Base-by-base conservation (phyloP, 108 stramenopile species). In the Conticribra weissflogii region DNA sequence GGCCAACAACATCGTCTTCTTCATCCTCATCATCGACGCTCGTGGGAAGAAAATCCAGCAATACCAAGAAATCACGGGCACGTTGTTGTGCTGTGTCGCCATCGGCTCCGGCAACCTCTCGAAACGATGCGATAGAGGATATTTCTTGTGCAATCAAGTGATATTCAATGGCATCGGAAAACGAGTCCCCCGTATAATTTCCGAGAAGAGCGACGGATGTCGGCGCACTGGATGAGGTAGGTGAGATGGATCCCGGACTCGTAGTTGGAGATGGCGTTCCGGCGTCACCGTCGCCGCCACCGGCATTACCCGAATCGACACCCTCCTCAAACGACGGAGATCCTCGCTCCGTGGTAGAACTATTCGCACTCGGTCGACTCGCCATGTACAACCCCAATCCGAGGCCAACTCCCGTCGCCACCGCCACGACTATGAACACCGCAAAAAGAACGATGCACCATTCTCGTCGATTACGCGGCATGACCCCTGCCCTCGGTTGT, bases 1-100 rank as follows among this genome's bases (percentile, higher is more conserved):
- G n/a, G n/a, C n/a, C n/a, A n/a, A n/a, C n/a, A n/a, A n/a, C n/a
- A n/a, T 41, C 27, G 23, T 49, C 47, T 44, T 76, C 62, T 28
- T 53, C 64, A 32, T 57, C 54, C 34, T 77, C 68, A 27, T 77
- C 76, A 29, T 27, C 48, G 18, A 79, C 12, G 15, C 56, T 22
- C 0, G 51, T 8, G 0, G 78, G 78, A 2, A 73, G n/a, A 24
- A 33, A 9, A 53, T 80, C 79, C 1, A 21, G 0, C 9, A 68
- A 63, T 3, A 80, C 67, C 16, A 80, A 25, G 44, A 72, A 80
- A 36, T 80, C 72, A 2, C 71, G 54, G 33, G 79, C 79, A 27
- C 22, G 33, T 15, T 73, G 72, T 29, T 68, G 79, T 16, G 79
- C 66, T 16, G 78, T 62, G 33, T 2, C 21, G 22, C 32, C 14